These are phyloP conservation scores for Aspergillus sergii DNA, from an alignment of 2,329 filamentous ascomycete genomes.

Conservation along the genomic window DNA sequence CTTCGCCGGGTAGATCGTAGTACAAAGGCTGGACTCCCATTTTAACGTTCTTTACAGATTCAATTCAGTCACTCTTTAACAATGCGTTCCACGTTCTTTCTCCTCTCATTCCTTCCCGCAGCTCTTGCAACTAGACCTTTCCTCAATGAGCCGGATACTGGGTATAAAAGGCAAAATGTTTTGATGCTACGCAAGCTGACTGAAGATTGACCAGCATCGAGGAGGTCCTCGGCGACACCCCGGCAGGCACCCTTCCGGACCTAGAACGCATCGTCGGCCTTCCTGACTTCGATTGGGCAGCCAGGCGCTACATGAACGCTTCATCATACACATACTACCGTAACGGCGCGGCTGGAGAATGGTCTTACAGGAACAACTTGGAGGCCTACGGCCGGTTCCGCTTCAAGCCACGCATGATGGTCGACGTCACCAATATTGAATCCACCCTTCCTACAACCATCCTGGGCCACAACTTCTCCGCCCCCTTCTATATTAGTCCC, in stretches of 20 bases:
- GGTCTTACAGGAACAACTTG: slow-evolving; percentile 17
- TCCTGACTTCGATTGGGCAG: slow-evolving; percentile 14
- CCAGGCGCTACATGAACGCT: slow-evolving; percentile 12
- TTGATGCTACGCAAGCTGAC: too few relatives aligned
- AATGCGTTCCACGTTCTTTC: slow-evolving; percentile 9
- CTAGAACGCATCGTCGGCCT: slow-evolving; percentile 10
- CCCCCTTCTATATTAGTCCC: slow-evolving; percentile 15
- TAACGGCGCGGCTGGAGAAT: slow-evolving; percentile 15
- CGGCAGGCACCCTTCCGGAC: slow-evolving; percentile 8
- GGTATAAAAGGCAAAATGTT: neutral
- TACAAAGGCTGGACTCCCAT: neutral
- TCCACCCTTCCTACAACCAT: slow-evolving; percentile 11
- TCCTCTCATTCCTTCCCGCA: slow-evolving; percentile 6
- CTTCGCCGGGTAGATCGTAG: neutral
- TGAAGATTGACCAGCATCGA: slow-evolving; percentile 7
- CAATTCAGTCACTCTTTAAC: slow-evolving; percentile 5
- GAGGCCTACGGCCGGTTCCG: slow-evolving; percentile 14
- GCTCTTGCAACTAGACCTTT: slow-evolving; percentile 13
- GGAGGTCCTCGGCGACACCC: slow-evolving; percentile 9
- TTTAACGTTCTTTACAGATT: neutral
- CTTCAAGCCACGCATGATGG: slow-evolving; percentile 11
- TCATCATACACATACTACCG: slow-evolving; percentile 17
- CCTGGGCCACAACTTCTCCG: slow-evolving; percentile 15
- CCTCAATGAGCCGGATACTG: slow-evolving; percentile 15
- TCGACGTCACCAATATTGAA: slow-evolving; percentile 15